Evolutionary conservation across 2,329 filamentous ascomycete genomes (phyloP).

Genomic region (Fusarium drepaniforme): DNA sequence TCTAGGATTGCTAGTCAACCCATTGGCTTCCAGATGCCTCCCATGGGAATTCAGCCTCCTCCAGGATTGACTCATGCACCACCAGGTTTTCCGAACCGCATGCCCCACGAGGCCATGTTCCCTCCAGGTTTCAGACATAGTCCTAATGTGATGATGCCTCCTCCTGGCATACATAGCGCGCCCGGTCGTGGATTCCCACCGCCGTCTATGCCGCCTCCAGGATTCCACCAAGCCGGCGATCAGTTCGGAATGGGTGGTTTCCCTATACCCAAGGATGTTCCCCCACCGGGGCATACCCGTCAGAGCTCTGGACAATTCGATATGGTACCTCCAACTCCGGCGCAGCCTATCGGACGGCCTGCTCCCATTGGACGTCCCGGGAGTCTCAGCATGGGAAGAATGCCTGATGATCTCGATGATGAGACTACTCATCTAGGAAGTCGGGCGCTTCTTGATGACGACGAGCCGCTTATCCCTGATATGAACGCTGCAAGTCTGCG

Average conservation of each 20-base stretch:
- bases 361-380: slow-evolving; percentile 89
- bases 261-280: slow-evolving; percentile 48
- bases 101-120: slow-evolving; percentile 66
- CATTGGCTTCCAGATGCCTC: slow-evolving; percentile 66
- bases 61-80: slow-evolving; percentile 53
- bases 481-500: slow-evolving; percentile 51
- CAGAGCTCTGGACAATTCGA: slow-evolving; percentile 81
- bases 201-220: slow-evolving; percentile 52
- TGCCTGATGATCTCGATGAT: slow-evolving; percentile 71
- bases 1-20: slow-evolving; percentile 52
- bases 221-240: slow-evolving; percentile 49
- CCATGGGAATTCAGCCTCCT: slow-evolving; percentile 65
- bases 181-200: slow-evolving; percentile 59
- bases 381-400: slow-evolving; percentile 72
- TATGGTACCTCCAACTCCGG: slow-evolving; percentile 60
- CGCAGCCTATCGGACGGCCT: slow-evolving; percentile 84
- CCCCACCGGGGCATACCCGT: slow-evolving; percentile 72
- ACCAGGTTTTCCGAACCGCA: slow-evolving; percentile 68
- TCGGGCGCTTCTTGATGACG: slow-evolving; percentile 87
- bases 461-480: slow-evolving; percentile 61
- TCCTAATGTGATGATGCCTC: slow-evolving; percentile 61
- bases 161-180: slow-evolving; percentile 63
- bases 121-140: slow-evolving; percentile 60
- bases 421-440: slow-evolving; percentile 88
- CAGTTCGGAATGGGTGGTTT: slow-evolving; percentile 50